Percentiles rank a stretch among this genome's conserved stretches.
Conservation (phyloP, 345 rosid species). For the Physaria fendleri region DNA sequence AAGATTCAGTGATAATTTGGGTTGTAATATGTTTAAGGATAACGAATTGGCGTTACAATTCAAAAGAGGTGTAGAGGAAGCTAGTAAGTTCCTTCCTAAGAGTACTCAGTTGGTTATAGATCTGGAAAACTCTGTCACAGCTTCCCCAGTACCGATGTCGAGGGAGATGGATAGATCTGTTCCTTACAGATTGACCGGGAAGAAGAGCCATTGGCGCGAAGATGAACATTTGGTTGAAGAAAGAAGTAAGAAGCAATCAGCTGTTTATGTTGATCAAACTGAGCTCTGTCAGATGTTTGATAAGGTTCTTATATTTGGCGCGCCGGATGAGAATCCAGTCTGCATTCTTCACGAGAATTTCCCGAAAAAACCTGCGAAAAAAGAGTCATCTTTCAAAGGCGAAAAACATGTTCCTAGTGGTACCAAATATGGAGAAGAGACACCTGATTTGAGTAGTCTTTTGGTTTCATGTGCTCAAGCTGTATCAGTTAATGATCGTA, state of each 20-base stretch:
- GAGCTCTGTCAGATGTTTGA: constrained; percentile 63
- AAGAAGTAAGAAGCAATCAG: constrained; percentile 55
- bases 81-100: constrained; percentile 66
- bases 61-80: constrained; percentile 73
- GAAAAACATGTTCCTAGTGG: constrained; percentile 23
- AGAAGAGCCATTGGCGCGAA: constrained; percentile 45
- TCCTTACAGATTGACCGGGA: constrained; percentile 35
- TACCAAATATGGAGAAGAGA: constrained; percentile 29
- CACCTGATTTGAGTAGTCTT: constrained; percentile 61
- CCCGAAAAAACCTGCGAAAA: background rate
- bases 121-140: constrained; percentile 14
- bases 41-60: constrained; percentile 42
- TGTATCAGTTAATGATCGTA: constrained; percentile 47
- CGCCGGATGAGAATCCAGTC: constrained; percentile 4
- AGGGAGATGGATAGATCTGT: background rate
- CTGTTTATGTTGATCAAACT: constrained; percentile 32
- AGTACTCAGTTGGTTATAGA: constrained; percentile 35
- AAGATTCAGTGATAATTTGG: constrained; percentile 33
- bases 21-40: constrained; percentile 32
- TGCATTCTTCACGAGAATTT: constrained; percentile 25
- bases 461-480: constrained; percentile 79
- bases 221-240: constrained; percentile 41
- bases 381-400: constrained; percentile 11
- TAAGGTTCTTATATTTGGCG: constrained; percentile 38
- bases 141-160: background rate